Percentiles rank a stretch among this genome's conserved stretches.
These are phyloP conservation scores for Sparassis latifolia DNA, from an alignment of 1,284 basidiomycete genomes.

Conservation along the genomic window DNA sequence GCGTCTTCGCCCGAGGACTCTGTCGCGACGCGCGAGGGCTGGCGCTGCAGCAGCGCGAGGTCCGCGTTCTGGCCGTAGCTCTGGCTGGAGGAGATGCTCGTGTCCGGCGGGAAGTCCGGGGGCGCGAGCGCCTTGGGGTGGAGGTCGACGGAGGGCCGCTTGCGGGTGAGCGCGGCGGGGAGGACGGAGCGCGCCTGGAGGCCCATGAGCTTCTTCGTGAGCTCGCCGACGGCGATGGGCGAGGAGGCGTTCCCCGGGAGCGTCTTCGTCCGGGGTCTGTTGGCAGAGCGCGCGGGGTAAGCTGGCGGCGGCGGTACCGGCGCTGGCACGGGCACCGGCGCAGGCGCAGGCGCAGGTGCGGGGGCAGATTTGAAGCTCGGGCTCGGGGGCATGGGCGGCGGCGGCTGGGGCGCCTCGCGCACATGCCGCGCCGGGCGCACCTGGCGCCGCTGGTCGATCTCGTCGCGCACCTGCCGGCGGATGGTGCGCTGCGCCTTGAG, in stretches of 20 bases:
- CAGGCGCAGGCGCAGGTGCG: conserved; percentile 22
- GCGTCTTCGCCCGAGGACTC: too few relatives aligned
- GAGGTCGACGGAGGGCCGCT: conserved; percentile 13
- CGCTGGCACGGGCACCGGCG: not conserved
- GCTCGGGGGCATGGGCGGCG: conserved; percentile 7
- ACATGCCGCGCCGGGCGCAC: conserved; percentile 33
- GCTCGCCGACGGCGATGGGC: conserved; percentile 49
- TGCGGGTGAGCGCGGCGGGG: conserved; percentile 16
- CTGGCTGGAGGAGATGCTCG: not conserved
- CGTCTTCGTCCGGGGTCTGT: conserved; percentile 40
- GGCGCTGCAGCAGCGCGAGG: too few relatives aligned
- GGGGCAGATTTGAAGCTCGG: conserved; percentile 16
- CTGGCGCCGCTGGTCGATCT: conserved; percentile 50
- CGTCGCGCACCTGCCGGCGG: conserved; percentile 59
- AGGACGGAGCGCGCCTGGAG: conserved; percentile 30
- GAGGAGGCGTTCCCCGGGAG: conserved; percentile 34
- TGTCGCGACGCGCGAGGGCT: too few relatives aligned
- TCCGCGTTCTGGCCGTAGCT: too few relatives aligned
- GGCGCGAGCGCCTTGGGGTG: not conserved
- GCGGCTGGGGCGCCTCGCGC: conserved; percentile 7
- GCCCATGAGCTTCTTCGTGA: conserved; percentile 49
- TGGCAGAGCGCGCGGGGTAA: conserved; percentile 28
- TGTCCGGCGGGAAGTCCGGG: not conserved
- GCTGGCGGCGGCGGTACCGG: conserved; percentile 21
- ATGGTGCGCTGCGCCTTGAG: conserved; percentile 74